Conservation (phyloP, 139 green algal genomes). For the Picochlorum sp. region DNA sequence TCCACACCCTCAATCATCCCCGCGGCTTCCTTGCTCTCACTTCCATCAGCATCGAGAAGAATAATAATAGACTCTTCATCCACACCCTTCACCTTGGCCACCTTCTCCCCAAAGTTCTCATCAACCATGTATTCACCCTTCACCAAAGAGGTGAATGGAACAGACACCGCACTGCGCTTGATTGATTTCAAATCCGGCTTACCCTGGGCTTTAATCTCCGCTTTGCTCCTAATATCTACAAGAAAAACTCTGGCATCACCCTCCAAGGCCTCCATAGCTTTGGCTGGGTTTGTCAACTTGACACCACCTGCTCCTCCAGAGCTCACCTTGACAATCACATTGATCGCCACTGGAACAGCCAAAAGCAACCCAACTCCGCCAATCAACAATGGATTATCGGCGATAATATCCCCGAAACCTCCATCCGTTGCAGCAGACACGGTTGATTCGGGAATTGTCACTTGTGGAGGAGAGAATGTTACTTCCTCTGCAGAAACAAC, state of each 20-base stretch:
- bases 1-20: constrained; percentile 20
- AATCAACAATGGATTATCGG: constrained; percentile 19
- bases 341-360: constrained; percentile 16
- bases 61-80: constrained; percentile 23
- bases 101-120: constrained; percentile 28
- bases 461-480: constrained; percentile 9
- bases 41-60: constrained; percentile 32
- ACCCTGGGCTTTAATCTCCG: constrained; percentile 26
- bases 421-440: constrained; percentile 3
- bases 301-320: constrained; percentile 5
- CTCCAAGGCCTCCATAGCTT: constrained; percentile 29
- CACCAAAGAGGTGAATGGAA: constrained; percentile 23
- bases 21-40: constrained; percentile 16
- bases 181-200: constrained; percentile 30
- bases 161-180: constrained; percentile 6
- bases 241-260: constrained; percentile 10
- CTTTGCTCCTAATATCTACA: constrained; percentile 34
- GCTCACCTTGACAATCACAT: constrained; percentile 9
- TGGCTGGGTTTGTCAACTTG: constrained; percentile 18
- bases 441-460: constrained; percentile 5
- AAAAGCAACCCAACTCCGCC: constrained; percentile 6
- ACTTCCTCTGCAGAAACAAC: constrained; percentile 6
- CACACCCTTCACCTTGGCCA: constrained; percentile 23
- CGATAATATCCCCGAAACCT: constrained; percentile 12
- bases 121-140: constrained; percentile 19